phyloP scores from a whole-genome alignment of 1,284 basidiomycete genomes.

The Tetrapyrgos nigripes region DNA sequence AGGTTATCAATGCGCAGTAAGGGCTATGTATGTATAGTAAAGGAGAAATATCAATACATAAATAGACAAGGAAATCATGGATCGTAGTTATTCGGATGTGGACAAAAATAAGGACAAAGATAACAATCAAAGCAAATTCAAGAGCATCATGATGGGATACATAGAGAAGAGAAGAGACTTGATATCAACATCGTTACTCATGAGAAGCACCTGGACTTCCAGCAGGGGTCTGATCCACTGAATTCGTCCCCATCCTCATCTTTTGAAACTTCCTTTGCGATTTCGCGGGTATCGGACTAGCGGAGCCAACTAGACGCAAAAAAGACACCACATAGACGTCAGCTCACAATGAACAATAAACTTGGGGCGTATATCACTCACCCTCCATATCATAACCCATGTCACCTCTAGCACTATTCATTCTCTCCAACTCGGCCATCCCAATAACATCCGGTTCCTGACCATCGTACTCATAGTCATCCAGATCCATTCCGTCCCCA shows the following conservation, averaged over 20 bases:
- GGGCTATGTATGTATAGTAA: background rate
- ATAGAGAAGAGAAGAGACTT: slow-evolving; percentile 15
- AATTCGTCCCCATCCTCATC: background rate
- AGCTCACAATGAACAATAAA: background rate
- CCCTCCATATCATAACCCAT: too few relatives aligned
- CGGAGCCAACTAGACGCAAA: too few relatives aligned
- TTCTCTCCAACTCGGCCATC: background rate
- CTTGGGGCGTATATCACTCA: background rate
- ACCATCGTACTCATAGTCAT: background rate
- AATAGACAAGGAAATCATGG: background rate
- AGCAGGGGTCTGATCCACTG: background rate
- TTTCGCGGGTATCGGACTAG: background rate
- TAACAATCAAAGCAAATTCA: too few relatives aligned
- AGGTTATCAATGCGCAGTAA: background rate
- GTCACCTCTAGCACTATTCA: background rate
- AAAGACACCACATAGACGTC: background rate
- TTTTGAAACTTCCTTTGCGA: slow-evolving; percentile 1
- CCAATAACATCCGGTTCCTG: background rate
- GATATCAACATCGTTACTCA: slow-evolving; percentile 77
- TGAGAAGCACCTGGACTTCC: slow-evolving; percentile 57
- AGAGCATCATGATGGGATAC: too few relatives aligned
- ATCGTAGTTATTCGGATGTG: too few relatives aligned
- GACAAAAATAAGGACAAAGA: background rate
- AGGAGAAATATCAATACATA: background rate
- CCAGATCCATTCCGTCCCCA: background rate